Base-by-base conservation (phyloP, 129 eudicot species). In the Artemisia tridentata region DNA sequence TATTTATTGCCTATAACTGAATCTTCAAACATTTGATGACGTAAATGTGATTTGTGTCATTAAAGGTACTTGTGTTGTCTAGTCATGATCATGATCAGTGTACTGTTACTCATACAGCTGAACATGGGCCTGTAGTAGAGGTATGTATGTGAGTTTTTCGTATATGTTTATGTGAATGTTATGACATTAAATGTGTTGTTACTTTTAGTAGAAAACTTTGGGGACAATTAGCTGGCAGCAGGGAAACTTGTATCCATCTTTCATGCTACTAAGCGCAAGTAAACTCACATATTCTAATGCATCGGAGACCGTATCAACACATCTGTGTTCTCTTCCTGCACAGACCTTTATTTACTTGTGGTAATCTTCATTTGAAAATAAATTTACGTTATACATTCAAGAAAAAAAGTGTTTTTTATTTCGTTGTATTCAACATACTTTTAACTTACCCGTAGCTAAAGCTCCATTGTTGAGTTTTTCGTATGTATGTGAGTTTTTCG, bases 41-140 rank as follows among this genome's bases (percentile, higher is more conserved):
- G n/a, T n/a, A n/a, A n/a, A n/a, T n/a, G n/a, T n/a, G n/a, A n/a
- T 47, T 34, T 63, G 13, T 55, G 67, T 45, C 20, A 74, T 29
- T 29, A 48, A 87, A 93, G 98, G 87, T 80, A 54, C 84, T 89
- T 63, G 84, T 93, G 59, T 84, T 93, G 50, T 93, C 98, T 51
- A 97, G 97, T 46, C 98, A 93, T 70, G 98, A 93, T 81, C 98
- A 93, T 43, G 98, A 93, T 86, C 98, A 89, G 68, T 93, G 98
- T 77, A 83, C 85, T 58, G 88, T 93, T 38, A 77, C 81, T 70
- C 98, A 93, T 79, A 29, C 18, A 68, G 71, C 86, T 52, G 79
- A 84, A 65, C 63, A 84, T 60, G 95, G 95, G 67, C 68, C 84
- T 15, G 89, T 87, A 1, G 73, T 63, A 61, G 98, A 93, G 95